phyloP scores from a whole-genome alignment of 2,329 filamentous ascomycete genomes.

The Juglanconis sp. region DNA sequence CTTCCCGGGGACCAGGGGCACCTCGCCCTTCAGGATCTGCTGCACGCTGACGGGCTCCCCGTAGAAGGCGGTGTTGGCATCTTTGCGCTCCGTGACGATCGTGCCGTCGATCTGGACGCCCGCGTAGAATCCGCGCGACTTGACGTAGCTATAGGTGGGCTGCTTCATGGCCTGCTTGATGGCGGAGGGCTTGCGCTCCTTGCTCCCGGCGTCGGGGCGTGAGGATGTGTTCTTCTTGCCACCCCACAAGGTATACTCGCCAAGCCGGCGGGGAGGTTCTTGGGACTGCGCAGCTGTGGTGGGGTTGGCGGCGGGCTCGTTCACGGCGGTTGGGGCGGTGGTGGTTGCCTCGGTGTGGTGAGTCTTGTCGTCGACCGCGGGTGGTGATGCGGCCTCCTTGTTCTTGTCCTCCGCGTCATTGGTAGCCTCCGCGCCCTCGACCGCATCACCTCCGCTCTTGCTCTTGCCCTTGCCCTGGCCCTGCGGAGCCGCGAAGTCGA shows the following conservation, averaged over 20 bases:
- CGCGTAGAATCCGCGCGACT: slow-evolving; percentile 83
- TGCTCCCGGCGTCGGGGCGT: slow-evolving; percentile 12
- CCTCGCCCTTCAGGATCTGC: slow-evolving; percentile 46
- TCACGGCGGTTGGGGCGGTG: slow-evolving; percentile 28
- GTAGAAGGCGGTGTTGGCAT: slow-evolving; percentile 86
- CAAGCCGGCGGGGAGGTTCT: neutral
- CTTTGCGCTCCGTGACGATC: slow-evolving; percentile 78
- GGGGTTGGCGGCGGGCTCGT: slow-evolving; percentile 40
- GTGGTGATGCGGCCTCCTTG: slow-evolving; percentile 3
- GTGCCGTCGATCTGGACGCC: slow-evolving; percentile 86
- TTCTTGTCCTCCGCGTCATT: slow-evolving; percentile 10
- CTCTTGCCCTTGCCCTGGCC: slow-evolving; percentile 19
- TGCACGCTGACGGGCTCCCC: slow-evolving; percentile 52
- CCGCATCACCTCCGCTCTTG: neutral
- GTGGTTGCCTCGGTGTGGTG: slow-evolving; percentile 18
- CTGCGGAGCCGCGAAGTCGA: slow-evolving; percentile 53
- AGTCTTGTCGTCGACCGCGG: slow-evolving; percentile 2
- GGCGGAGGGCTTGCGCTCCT: slow-evolving; percentile 23
- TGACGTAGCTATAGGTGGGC: slow-evolving; percentile 69
- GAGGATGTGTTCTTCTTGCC: neutral
- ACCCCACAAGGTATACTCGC: slow-evolving; percentile 33
- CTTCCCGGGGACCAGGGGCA: slow-evolving; percentile 25
- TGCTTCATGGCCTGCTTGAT: slow-evolving; percentile 29
- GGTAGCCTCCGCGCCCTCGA: slow-evolving; percentile 6
- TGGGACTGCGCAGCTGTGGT: too few species aligned